These are phyloP conservation scores for maize (Zea mays) DNA, from an alignment of 176 grass and related monocot genomes.

Conservation along the genomic window Zm-B73-REFERENCE-NAM-5.0 NC_050102.1:166519501-166520000, in stretches of 20 bases:
- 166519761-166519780: neutral
- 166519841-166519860: slow-evolving; percentile 9
- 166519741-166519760: neutral
- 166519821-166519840: neutral
- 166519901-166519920: neutral
- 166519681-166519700: neutral
- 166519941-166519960: neutral
- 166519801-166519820: slow-evolving; percentile 7
- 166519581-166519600: neutral
- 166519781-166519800: slow-evolving; percentile 7
- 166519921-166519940: neutral
- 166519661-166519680: neutral
- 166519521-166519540: neutral
- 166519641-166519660: neutral
- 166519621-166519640: neutral
- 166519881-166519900: slow-evolving; percentile 34
- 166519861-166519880: neutral
- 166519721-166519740: neutral
- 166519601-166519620: neutral
- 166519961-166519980: neutral
- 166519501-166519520: neutral
- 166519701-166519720: neutral
- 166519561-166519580: slow-evolving; percentile 8
- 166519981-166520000: neutral
- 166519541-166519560: neutral